Evolutionary conservation across 176 grass and related monocot species (phyloP).

Genomic region (Puya raimondii): DNA sequence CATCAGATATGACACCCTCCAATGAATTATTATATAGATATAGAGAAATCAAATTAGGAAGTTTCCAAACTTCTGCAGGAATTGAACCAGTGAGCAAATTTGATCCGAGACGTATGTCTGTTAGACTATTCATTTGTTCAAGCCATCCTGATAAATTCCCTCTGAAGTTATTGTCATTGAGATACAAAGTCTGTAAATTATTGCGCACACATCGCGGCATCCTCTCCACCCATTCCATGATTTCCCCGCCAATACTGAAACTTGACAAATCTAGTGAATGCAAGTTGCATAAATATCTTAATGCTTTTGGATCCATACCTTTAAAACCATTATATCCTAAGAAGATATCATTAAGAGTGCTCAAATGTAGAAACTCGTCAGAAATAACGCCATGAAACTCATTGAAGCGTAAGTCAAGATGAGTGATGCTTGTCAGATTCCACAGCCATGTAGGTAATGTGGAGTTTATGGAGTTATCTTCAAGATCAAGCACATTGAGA

Average conservation of each 20-base stretch:
- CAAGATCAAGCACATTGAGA: conserved; percentile 7
- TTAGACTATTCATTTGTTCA: background rate
- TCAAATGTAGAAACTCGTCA: background rate
- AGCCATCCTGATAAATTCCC: conserved; percentile 13
- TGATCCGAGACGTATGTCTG: background rate
- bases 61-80: background rate
- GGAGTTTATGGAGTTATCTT: background rate
- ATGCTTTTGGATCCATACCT: background rate
- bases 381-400: conserved; percentile 12
- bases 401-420: background rate
- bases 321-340: background rate
- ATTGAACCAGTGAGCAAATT: background rate
- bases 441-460: conserved; percentile 17
- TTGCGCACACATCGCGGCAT: background rate
- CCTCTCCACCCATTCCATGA: background rate
- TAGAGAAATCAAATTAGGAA: background rate
- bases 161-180: background rate
- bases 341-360: conserved; percentile 3
- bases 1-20: background rate
- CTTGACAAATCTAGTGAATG: background rate
- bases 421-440: conserved; percentile 3
- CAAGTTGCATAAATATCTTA: conserved; percentile 15
- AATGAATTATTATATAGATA: background rate
- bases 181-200: background rate
- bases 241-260: background rate